Base-by-base conservation (phyloP, 2,329 filamentous ascomycete genomes). In the Diaporthe vaccinii region DNA sequence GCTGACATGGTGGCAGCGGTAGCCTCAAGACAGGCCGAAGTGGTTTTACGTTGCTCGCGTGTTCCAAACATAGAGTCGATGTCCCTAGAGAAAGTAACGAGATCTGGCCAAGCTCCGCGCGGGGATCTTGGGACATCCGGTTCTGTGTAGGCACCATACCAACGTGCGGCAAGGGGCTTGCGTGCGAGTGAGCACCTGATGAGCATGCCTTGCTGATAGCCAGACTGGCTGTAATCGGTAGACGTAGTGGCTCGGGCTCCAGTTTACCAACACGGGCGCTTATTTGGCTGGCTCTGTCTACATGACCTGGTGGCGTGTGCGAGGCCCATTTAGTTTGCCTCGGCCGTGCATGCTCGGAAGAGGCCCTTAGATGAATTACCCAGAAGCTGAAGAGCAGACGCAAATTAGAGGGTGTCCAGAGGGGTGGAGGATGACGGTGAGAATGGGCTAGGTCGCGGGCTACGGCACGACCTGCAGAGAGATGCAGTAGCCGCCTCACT, bases 391-490 rank as follows among this genome's bases (percentile, higher is more conserved):
- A 34, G 58, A 55, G 20, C 25, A 65, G 71, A 31, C 17, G 15
- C 49, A 31, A 57, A 41, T 59, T 22, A 41, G 57, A 65, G 71
- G n/a, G 20, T 31, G 55, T 53, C 53, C 55, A 34, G 34, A 36
- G 36, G 25, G 58, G 46, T 31, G n/a, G 41, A 62, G 44, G 22
- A 72, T 62, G 73, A 65, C 58, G 58, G 68, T 75, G 73, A 31
- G 73, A 72, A 25, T 51, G 28, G n/a, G 36, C 31, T 41, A 51
- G 49, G 44, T 44, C 57, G 44, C 46, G 17, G 68, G 55, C 73
- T 72, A 72, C 73, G 53, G 73, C 73, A 67, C 46, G 68, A 55
- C 68, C 68, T 72, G 73, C 73, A 72, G 68, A 46, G 25, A 55
- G 67, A 72, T 58, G 68, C 67, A 62, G 75, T 69, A 41, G 70